Conservation (phyloP, 2,329 filamentous ascomycete genomes). For the Trichoderma atrobrunneum region DNA sequence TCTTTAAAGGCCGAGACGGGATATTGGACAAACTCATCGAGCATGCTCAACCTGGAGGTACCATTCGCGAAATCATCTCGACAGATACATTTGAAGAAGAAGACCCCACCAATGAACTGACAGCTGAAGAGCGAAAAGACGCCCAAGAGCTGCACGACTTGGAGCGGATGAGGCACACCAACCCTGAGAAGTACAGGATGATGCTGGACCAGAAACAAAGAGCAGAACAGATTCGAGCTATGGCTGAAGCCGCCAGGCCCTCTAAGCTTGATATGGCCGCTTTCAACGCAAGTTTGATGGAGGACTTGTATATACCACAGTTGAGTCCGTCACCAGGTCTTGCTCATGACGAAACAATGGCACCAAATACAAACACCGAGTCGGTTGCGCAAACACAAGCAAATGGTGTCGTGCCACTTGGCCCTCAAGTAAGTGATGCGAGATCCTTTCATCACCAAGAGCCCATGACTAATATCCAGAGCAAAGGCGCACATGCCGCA, state of each 20-base stretch:
- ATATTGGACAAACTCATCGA: constrained; percentile 53
- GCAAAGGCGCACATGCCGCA: background rate
- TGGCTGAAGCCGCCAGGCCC: background rate
- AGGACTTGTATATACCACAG: background rate
- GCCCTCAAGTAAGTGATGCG: background rate
- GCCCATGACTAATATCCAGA: background rate
- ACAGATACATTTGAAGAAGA: constrained; percentile 73
- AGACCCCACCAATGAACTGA: constrained; percentile 54
- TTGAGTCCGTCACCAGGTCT: background rate
- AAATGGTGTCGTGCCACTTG: background rate
- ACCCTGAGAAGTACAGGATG: constrained; percentile 34
- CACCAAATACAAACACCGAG: background rate
- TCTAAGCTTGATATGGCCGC: background rate
- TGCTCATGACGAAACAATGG: background rate
- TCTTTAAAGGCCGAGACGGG: constrained; percentile 59
- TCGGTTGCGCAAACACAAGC: background rate
- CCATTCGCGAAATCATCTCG: constrained; percentile 57
- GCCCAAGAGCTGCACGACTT: constrained; percentile 43
- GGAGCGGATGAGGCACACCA: constrained; percentile 32
- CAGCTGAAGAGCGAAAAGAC: constrained; percentile 57
- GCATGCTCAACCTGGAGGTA: constrained; percentile 33
- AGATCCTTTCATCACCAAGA: background rate
- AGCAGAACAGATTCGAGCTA: constrained; percentile 7
- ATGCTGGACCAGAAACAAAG: constrained; percentile 18
- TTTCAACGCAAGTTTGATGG: background rate